phyloP scores from a whole-genome alignment of 2,329 filamentous ascomycete genomes.

The Exutisphaerella laricina region DNA sequence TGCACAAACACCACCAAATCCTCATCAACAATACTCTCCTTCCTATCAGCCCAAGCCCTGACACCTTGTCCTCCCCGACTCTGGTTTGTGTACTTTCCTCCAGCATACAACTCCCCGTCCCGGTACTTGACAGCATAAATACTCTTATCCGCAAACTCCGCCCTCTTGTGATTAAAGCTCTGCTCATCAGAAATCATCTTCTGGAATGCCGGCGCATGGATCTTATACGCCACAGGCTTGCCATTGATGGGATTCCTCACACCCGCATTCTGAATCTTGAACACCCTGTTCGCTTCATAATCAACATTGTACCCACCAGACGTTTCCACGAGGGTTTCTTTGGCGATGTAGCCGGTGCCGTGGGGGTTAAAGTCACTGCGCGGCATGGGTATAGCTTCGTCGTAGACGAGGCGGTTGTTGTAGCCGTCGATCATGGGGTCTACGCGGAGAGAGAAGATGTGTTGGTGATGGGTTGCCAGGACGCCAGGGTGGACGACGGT shows the following conservation, averaged over 20 bases:
- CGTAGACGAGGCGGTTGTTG: slow-evolving; percentile 45
- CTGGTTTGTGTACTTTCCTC: slow-evolving; percentile 51
- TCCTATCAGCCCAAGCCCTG: slow-evolving; percentile 44
- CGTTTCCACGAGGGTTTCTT: slow-evolving; percentile 45
- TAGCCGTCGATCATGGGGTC: slow-evolving; percentile 45
- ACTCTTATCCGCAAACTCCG: slow-evolving; percentile 54
- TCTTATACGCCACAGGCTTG: slow-evolving; percentile 48
- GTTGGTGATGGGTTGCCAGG: slow-evolving; percentile 66
- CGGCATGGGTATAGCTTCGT: slow-evolving; percentile 55
- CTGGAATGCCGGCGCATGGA: slow-evolving; percentile 46
- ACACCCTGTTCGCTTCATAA: slow-evolving; percentile 40
- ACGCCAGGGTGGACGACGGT: slow-evolving; percentile 65
- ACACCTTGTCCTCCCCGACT: slow-evolving; percentile 49
- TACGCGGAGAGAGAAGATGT: slow-evolving; percentile 59
- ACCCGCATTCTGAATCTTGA: slow-evolving; percentile 46
- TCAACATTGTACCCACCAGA: slow-evolving; percentile 49
- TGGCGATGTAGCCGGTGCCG: slow-evolving; percentile 45
- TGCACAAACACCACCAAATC: slow-evolving; percentile 55
- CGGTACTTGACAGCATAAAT: slow-evolving; percentile 54
- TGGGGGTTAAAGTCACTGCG: slow-evolving; percentile 52
- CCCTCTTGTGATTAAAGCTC: slow-evolving; percentile 53
- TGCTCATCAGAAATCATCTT: slow-evolving; percentile 49
- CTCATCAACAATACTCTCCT: slow-evolving; percentile 47
- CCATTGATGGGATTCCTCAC: slow-evolving; percentile 44
- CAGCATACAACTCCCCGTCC: slow-evolving; percentile 56